Evolutionary conservation across 2,329 filamentous ascomycete species (phyloP).

Genomic region (Talaromyces funiculosus): DNA sequence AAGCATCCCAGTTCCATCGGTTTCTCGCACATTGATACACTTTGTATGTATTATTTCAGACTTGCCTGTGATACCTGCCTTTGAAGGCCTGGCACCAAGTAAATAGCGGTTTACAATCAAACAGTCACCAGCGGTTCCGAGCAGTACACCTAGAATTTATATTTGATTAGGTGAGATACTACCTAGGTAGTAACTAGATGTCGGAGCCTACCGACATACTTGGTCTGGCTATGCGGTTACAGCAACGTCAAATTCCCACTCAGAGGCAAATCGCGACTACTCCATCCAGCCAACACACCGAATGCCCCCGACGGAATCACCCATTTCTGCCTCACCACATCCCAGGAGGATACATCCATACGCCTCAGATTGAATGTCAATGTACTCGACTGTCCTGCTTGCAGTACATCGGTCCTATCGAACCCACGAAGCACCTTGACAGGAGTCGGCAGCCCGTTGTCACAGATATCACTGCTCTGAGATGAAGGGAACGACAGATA

Average conservation of each 20-base stretch:
- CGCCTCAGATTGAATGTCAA: slow-evolving; percentile 44
- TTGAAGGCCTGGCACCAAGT: not conserved
- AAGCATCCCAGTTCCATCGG: slow-evolving; percentile 1
- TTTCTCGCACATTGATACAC: not conserved
- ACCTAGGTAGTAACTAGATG: not conserved
- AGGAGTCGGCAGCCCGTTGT: not conserved
- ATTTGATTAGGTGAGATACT: not conserved
- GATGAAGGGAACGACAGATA: slow-evolving; percentile 45
- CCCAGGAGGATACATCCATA: slow-evolving; percentile 34
- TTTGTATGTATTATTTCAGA: not conserved
- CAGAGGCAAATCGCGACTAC: slow-evolving; percentile 21
- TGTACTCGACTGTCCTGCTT: slow-evolving; percentile 35
- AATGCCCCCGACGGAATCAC: slow-evolving; percentile 23
- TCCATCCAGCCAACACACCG: slow-evolving; percentile 22
- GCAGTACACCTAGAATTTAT: not conserved
- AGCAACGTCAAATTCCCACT: slow-evolving; percentile 13
- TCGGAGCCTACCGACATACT: not conserved
- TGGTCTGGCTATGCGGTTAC: not conserved
- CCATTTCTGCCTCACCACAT: slow-evolving; percentile 31
- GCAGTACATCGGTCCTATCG: slow-evolving; percentile 43
- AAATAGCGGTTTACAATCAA: not conserved
- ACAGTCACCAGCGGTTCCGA: not conserved
- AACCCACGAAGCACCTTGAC: slow-evolving; percentile 47
- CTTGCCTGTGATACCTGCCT: not conserved
- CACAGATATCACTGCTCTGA: slow-evolving; percentile 14